These are phyloP conservation scores for Xylariaceae sp. DNA, from an alignment of 2,329 filamentous ascomycete species.

Conservation along the genomic window DNA sequence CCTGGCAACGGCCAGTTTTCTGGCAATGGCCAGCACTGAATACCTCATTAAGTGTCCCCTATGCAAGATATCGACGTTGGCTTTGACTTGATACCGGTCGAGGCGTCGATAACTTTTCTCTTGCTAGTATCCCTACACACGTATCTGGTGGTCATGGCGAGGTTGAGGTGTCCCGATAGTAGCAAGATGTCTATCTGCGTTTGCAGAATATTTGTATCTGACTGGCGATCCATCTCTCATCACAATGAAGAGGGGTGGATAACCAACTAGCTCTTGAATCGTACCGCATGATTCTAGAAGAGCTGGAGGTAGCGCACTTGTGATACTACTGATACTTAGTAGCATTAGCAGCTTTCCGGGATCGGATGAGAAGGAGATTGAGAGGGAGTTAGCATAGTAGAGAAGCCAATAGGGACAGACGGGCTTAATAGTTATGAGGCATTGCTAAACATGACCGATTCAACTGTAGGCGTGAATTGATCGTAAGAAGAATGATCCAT, in stretches of 20 bases:
- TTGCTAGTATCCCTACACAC: conserved; percentile 19
- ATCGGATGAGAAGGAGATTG: no score
- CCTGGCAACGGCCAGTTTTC: no score
- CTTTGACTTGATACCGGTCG: conserved; percentile 20
- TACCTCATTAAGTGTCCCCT: no score
- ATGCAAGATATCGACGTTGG: no score
- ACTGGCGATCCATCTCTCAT: not conserved
- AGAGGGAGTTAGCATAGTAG: not conserved
- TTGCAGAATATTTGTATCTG: conserved; percentile 10
- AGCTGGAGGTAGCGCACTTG: conserved; percentile 11
- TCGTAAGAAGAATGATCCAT: no score
- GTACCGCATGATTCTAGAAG: conserved; percentile 4
- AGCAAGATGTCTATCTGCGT: conserved; percentile 13
- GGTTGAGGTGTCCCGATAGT: conserved; percentile 13
- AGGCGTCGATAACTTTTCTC: conserved; percentile 18
- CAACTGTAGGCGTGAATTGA: no score
- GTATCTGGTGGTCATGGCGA: conserved; percentile 3
- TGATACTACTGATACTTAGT: conserved; percentile 15
- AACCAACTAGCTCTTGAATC: conserved; percentile 7
- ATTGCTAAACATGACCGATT: no score
- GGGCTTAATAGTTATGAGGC: no score
- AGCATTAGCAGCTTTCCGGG: not conserved
- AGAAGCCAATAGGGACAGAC: not conserved
- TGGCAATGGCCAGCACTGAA: no score
- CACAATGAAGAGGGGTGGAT: not conserved